phyloP scores from a whole-genome alignment of 225 moss, liverwort and hornwort genomes.

The Physcomitrellopsis africana region DNA sequence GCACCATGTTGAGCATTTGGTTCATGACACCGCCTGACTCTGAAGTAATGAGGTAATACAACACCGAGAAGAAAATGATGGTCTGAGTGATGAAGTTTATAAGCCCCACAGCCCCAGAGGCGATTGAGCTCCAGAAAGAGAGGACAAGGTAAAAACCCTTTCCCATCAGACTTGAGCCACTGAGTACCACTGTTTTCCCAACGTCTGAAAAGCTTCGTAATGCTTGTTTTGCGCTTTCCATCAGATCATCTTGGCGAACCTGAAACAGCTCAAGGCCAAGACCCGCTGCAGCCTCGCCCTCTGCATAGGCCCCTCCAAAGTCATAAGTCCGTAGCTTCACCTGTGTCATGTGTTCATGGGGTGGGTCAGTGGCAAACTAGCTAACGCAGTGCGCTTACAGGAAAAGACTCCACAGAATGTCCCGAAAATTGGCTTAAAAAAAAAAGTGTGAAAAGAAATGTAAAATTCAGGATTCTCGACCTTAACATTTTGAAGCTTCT shows the following conservation, averaged over 20 bases:
- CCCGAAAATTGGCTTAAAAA: neutral
- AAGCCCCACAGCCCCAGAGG: conserved; percentile 82
- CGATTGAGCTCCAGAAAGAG: conserved; percentile 75
- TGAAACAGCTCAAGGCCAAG: conserved; percentile 81
- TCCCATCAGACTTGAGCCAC: conserved; percentile 75
- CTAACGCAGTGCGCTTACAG: neutral
- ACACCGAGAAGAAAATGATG: conserved; percentile 83
- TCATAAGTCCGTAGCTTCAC: conserved; percentile 62
- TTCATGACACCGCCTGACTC: conserved; percentile 81
- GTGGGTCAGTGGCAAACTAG: conserved; percentile 5
- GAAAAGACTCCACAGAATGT: conserved; percentile 13
- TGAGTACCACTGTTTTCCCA: conserved; percentile 71
- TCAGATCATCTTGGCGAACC: conserved; percentile 71
- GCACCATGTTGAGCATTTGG: conserved; percentile 86
- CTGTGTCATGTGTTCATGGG: conserved; percentile 31
- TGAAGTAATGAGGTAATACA: conserved; percentile 89
- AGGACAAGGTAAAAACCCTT: conserved; percentile 69
- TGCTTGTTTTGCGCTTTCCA: conserved; percentile 70
- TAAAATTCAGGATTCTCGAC: conserved; percentile 25
- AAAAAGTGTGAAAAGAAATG: neutral
- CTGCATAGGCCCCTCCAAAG: conserved; percentile 61
- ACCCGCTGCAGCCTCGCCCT: conserved; percentile 64
- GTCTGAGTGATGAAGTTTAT: conserved; percentile 75
- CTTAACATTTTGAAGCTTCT: conserved; percentile 63
- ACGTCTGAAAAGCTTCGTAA: conserved; percentile 77